Evolutionary conservation across 805 yeast genomes (phyloP).

Genomic region (Kodamaea kakaduensis): DNA sequence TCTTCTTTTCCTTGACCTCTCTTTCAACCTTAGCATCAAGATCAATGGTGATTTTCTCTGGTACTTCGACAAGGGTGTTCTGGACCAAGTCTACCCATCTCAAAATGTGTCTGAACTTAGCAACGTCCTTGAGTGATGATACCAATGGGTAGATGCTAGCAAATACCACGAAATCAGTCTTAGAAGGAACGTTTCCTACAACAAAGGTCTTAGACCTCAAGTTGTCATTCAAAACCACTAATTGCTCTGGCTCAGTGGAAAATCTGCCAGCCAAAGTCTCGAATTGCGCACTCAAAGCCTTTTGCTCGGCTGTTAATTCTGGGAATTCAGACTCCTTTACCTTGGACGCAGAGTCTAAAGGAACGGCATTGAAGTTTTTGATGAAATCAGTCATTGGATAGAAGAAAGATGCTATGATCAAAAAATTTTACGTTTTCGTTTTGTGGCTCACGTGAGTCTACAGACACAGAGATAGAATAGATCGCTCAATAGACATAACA

Average conservation of each 20-base stretch:
- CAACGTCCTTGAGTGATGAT: slow-evolving; percentile 49
- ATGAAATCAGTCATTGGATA: slow-evolving; percentile 28
- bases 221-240: slow-evolving; percentile 55
- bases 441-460: slow-evolving; percentile 7
- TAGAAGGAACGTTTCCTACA: slow-evolving; percentile 61
- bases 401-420: slow-evolving; percentile 1
- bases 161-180: slow-evolving; percentile 69
- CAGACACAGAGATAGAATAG: background rate
- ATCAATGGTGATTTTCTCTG: slow-evolving; percentile 54
- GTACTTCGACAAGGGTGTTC: slow-evolving; percentile 53
- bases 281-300: slow-evolving; percentile 78
- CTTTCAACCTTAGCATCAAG: slow-evolving; percentile 64
- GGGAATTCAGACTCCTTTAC: slow-evolving; percentile 23
- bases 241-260: slow-evolving; percentile 37
- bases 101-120: slow-evolving; percentile 72
- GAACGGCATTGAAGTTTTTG: slow-evolving; percentile 26
- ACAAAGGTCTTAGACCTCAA: slow-evolving; percentile 70
- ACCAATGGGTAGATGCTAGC: slow-evolving; percentile 61
- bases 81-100: slow-evolving; percentile 94
- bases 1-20: slow-evolving; percentile 64
- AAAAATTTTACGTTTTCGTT: slow-evolving; percentile 6
- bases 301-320: slow-evolving; percentile 43
- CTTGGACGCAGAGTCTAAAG: slow-evolving; percentile 24
- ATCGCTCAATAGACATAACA: too few species aligned
- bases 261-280: slow-evolving; percentile 63